These are phyloP conservation scores for Lipomyces starkeyi DNA, from an alignment of 805 yeast species.

Conservation along the genomic window DNA sequence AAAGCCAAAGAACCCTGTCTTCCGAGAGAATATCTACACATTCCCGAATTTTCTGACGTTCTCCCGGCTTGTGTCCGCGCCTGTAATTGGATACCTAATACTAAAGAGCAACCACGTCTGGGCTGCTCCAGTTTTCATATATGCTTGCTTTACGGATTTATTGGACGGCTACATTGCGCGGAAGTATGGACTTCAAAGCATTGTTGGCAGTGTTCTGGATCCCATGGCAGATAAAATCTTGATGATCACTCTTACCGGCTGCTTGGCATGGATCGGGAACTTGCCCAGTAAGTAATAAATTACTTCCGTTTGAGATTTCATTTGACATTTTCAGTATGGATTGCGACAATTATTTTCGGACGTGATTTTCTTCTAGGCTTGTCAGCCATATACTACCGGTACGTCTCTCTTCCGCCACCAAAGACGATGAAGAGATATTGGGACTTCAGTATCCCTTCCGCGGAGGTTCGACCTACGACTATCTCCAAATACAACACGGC, in stretches of 20 bases:
- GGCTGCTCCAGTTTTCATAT: constrained; percentile 77
- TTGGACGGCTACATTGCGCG: constrained; percentile 93
- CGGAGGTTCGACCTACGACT: constrained; percentile 83
- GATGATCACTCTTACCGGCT: constrained; percentile 83
- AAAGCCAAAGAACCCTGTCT: constrained; percentile 20
- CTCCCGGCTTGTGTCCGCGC: constrained; percentile 81
- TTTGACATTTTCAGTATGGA: constrained; percentile 46
- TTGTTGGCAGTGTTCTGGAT: constrained; percentile 88
- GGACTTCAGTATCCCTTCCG: constrained; percentile 81
- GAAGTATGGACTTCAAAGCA: constrained; percentile 72
- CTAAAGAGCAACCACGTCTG: constrained; percentile 63
- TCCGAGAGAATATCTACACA: constrained; percentile 71
- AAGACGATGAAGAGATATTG: constrained; percentile 72
- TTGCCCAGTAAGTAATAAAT: constrained; percentile 58
- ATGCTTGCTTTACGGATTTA: constrained; percentile 89
- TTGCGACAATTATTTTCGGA: constrained; percentile 77
- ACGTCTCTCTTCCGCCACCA: constrained; percentile 74
- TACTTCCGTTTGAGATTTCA: neutral
- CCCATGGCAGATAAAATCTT: constrained; percentile 94
- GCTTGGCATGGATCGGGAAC: constrained; percentile 68
- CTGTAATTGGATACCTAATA: constrained; percentile 80
- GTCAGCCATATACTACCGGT: constrained; percentile 75
- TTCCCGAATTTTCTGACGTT: constrained; percentile 86
- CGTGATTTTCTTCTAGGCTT: constrained; percentile 77
- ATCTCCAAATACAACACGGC: constrained; percentile 75